Percentiles rank a stretch among this genome's conserved stretches.
These are phyloP conservation scores for Blastocystis sp. DNA, from an alignment of 352 stramenopile genomes.

Conservation along the genomic window DNA sequence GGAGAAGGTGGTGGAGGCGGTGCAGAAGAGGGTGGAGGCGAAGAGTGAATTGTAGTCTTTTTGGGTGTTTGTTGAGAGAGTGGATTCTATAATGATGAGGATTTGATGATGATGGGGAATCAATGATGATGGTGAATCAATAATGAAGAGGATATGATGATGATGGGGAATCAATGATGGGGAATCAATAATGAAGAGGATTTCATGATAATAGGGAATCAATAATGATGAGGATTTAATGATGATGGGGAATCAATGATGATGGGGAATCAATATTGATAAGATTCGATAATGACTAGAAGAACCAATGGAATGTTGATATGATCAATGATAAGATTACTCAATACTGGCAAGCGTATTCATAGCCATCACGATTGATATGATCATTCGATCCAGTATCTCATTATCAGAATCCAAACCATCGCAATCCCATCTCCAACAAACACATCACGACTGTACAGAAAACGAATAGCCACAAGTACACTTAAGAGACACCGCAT, in stretches of 20 bases:
- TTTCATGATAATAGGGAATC: background rate
- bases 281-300: no score
- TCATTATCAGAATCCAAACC: background rate
- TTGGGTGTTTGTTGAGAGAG: background rate
- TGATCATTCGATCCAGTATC: no score
- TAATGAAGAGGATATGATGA: background rate
- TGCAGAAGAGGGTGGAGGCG: background rate
- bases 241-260: background rate
- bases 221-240: background rate
- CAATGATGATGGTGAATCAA: background rate
- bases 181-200: background rate
- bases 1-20: background rate
- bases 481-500: background rate
- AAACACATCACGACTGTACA: slow-evolving; percentile 25
- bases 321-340: no score
- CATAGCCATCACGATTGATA: no score
- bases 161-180: background rate
- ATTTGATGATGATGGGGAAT: background rate
- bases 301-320: no score
- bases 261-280: no score
- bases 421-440: background rate
- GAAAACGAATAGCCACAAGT: slow-evolving; percentile 40
- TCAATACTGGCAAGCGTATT: no score
- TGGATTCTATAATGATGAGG: background rate
- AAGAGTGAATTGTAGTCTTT: background rate